Conservation (phyloP, 139 green algal species). For the Chlorella vulgaris region DNA sequence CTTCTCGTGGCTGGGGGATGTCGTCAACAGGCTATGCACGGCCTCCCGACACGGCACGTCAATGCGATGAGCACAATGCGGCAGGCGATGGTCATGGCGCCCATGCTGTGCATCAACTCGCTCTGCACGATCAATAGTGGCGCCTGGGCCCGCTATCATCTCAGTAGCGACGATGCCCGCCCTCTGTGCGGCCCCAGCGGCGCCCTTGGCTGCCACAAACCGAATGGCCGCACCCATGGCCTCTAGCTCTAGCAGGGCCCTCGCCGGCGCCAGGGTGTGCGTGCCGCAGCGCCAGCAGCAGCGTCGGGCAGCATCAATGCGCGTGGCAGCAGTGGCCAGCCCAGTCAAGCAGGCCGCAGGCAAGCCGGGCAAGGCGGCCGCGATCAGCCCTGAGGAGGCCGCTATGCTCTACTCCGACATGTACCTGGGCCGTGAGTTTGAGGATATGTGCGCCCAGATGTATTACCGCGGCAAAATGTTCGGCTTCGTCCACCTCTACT, state of each 20-base stretch:
- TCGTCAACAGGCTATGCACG: too few relatives aligned
- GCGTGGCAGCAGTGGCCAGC: conserved; percentile 18
- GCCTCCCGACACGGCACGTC: too few relatives aligned
- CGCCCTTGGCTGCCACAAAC: background rate
- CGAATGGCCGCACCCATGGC: background rate
- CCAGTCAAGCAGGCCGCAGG: conserved; percentile 23
- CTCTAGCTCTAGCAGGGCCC: background rate
- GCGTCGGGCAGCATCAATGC: background rate
- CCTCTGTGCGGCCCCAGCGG: background rate
- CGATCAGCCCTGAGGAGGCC: conserved; percentile 73
- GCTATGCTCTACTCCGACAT: conserved; percentile 91
- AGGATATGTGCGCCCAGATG: conserved; percentile 99
- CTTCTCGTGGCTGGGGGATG: too few relatives aligned
- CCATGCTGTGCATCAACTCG: background rate
- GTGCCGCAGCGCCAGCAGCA: background rate
- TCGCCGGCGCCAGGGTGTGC: too few relatives aligned
- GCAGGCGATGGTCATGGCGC: background rate
- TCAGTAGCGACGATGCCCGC: background rate
- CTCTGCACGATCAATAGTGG: background rate
- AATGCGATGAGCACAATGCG: background rate
- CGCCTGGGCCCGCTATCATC: background rate
- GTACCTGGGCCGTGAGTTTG: conserved; percentile 92
- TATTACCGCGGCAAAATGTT: conserved; percentile 96
- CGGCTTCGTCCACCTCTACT: conserved; percentile 98
- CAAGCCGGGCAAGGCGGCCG: conserved; percentile 21